A percentile compares a stretch with the other conserved stretches of the same genome.
These are phyloP conservation scores for Elongisporangium prolatum DNA, from an alignment of 352 stramenopile genomes.

Conservation along the genomic window DNA sequence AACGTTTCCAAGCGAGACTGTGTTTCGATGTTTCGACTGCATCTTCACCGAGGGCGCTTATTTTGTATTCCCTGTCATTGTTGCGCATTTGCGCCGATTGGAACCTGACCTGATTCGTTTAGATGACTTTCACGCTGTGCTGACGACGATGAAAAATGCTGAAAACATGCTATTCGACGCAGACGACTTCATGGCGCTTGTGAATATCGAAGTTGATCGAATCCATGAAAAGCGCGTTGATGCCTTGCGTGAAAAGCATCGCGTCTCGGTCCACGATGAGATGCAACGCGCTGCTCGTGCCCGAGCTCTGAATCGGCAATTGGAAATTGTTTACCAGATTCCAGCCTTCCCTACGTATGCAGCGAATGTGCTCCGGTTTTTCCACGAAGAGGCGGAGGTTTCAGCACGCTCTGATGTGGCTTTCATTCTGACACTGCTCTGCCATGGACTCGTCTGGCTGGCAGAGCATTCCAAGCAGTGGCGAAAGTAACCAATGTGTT, in stretches of 20 bases:
- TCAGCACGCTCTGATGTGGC: constrained; percentile 69
- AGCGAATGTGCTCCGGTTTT: constrained; percentile 61
- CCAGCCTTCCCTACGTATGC: constrained; percentile 70
- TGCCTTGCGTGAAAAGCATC: constrained; percentile 44
- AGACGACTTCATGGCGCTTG: constrained; percentile 52
- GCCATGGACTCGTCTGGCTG: constrained; percentile 77
- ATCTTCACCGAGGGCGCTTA: constrained; percentile 79
- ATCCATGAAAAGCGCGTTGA: constrained; percentile 34
- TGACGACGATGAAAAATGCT: constrained; percentile 68
- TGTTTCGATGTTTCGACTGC: constrained; percentile 86
- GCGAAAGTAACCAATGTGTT: constrained; percentile 29
- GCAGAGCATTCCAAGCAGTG: constrained; percentile 69
- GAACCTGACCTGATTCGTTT: constrained; percentile 42
- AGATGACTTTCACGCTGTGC: constrained; percentile 63
- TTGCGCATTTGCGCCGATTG: constrained; percentile 67
- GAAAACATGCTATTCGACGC: constrained; percentile 62
- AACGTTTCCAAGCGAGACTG: constrained; percentile 83
- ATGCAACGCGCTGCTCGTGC: constrained; percentile 63
- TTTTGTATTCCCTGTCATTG: constrained; percentile 81
- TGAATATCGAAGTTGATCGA: constrained; percentile 33
- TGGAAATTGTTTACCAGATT: constrained; percentile 72
- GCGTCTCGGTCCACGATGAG: constrained; percentile 55
- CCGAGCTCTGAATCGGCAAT: constrained; percentile 59
- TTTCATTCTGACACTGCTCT: constrained; percentile 75
- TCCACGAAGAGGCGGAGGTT: constrained; percentile 69